phyloP scores from a whole-genome alignment of 257 asterid genomes.

The Datura wrightii region DNA sequence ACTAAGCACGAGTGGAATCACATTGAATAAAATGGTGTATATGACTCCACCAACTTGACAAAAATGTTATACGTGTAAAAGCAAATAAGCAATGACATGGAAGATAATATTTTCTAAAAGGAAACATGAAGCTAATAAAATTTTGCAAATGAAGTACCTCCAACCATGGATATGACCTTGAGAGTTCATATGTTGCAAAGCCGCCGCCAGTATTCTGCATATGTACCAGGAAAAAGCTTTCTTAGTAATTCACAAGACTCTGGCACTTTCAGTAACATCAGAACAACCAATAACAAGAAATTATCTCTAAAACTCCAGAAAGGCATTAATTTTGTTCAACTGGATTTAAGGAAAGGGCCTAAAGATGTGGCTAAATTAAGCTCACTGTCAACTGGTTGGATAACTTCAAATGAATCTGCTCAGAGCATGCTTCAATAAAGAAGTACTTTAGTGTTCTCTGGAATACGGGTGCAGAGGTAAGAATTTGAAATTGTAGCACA shows the following conservation, averaged over 20 bases:
- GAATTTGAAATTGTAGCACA: background rate
- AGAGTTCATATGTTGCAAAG: constrained; percentile 95
- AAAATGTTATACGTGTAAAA: constrained; percentile 9
- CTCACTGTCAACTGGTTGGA: constrained; percentile 18
- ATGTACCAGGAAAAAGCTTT: constrained; percentile 42
- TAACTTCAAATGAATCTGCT: constrained; percentile 7
- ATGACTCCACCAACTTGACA: background rate
- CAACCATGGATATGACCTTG: constrained; percentile 98
- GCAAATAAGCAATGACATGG: background rate
- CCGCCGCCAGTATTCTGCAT: constrained; percentile 86
- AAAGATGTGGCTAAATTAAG: constrained; percentile 24
- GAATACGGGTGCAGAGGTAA: background rate
- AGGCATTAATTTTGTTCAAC: background rate
- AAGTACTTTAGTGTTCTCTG: background rate
- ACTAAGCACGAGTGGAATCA: background rate
- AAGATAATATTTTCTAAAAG: constrained; percentile 11
- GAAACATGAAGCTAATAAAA: constrained; percentile 24
- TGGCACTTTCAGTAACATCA: background rate
- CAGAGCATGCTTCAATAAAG: background rate
- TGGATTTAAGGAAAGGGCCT: background rate
- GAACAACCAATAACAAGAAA: background rate
- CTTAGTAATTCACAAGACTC: constrained; percentile 35
- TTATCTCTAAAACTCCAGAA: background rate
- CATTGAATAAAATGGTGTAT: constrained; percentile 6
- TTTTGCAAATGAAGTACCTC: constrained; percentile 62